These are phyloP conservation scores for Lithocarpus polystachyus DNA, from an alignment of 306 rosid species.

Conservation along the genomic window DNA sequence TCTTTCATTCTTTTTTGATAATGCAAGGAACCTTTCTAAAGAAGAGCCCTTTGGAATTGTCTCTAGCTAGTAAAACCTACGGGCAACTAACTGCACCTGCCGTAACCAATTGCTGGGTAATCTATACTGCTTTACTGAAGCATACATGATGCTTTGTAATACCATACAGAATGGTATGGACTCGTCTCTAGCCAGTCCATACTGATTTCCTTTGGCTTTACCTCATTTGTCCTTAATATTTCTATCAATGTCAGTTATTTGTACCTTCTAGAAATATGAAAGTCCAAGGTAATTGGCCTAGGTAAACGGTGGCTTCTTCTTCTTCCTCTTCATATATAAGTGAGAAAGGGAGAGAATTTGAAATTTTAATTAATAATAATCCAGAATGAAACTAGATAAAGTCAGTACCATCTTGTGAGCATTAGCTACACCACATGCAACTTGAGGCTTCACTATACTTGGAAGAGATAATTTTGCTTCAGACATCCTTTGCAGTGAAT, in stretches of 20 bases:
- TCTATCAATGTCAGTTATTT: not conserved
- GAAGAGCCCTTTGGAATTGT: no score
- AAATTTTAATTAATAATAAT: not conserved
- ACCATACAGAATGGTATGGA: no score
- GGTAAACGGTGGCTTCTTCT: not conserved
- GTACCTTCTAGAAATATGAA: not conserved
- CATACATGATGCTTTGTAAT: no score
- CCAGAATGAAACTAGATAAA: conserved; percentile 4
- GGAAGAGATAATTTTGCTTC: conserved; percentile 72
- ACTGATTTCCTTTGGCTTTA: not conserved
- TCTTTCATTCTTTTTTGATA: no score
- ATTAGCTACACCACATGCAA: conserved; percentile 84
- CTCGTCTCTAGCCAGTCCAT: no score
- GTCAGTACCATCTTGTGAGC: conserved; percentile 74
- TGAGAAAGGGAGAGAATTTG: not conserved
- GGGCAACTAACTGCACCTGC: no score
- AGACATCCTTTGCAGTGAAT: conserved; percentile 43
- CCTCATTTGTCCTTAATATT: not conserved
- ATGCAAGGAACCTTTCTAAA: no score
- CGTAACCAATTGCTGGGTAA: no score
- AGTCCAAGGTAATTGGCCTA: not conserved
- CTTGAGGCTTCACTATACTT: conserved; percentile 87
- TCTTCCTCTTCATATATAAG: no score
- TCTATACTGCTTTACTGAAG: no score
- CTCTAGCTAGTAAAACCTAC: no score